Base-by-base conservation (phyloP, 2,329 filamentous ascomycete genomes). In the Fusarium stilboides region DNA sequence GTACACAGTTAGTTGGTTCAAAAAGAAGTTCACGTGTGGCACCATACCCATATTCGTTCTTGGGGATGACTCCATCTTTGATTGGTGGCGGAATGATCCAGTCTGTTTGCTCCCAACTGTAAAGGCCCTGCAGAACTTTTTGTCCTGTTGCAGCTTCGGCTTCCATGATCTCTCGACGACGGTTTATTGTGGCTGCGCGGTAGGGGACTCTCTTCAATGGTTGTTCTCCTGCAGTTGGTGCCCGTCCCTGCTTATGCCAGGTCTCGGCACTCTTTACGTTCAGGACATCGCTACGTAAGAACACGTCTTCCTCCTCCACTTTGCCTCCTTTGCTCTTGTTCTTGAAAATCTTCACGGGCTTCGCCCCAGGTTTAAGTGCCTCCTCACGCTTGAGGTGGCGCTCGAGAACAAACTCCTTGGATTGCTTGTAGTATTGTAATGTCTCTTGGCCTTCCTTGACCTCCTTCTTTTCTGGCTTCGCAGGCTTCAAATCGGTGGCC, bases 181-280 rank as follows among this genome's bases (percentile, higher is more conserved):
- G 88, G 53, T 94, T 93, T 4, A 92, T 87, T 0, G 96, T 99
- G 5, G 97, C 95, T 17, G 94, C 96, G 42, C 96, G 92, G 77
- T 96, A 94, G 0, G 95, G 94, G 0, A 97, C 96, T 42, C 88
- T 86, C 78, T 99, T 99, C 62, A 98, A 81, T 0, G 96, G 93
- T 49, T 89, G 81, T 69, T 92, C 89, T 5, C 92, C 94, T 0
- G 84, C 76, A 26, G 88, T 86, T 5, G 96, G 89, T 26, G 90
- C 91, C 13, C 95, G 88, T 0, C 96, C 96, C 83, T 98, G 95
- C 77, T 98, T 98, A 77, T 98, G 96, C 96, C 96, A 99, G 2
- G 93, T 97, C 77, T 99, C 96, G 2, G 92, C 92, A 28, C 93
- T 97, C 79, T 97, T 94, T 77, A 97, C 97, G 39, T 87, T 85